phyloP scores from a whole-genome alignment of 139 green algal genomes.

The Pedinophyceae sp. region DNA sequence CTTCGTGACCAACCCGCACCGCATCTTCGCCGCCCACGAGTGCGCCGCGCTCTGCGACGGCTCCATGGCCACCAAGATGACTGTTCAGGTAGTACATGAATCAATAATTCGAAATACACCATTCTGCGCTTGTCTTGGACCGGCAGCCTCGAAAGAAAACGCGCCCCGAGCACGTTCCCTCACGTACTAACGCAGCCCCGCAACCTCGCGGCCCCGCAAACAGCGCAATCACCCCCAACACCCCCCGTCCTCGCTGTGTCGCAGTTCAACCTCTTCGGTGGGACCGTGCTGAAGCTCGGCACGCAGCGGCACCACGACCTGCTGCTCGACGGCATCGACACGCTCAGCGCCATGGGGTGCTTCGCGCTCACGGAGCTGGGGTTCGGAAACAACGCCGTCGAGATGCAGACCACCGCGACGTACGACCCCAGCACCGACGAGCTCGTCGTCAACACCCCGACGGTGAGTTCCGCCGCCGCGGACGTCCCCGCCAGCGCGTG shows the following conservation, averaged over 20 bases:
- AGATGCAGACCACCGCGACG: conserved; percentile 75
- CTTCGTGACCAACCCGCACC: conserved; percentile 51
- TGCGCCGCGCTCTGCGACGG: conserved; percentile 46
- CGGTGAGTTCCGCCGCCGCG: too few relatives aligned
- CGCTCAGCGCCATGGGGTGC: conserved; percentile 52
- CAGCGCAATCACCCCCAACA: too few relatives aligned
- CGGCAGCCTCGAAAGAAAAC: too few relatives aligned
- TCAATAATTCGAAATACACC: too few relatives aligned
- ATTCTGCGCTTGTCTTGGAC: too few relatives aligned
- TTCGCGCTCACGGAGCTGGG: conserved; percentile 86
- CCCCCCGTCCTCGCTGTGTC: too few relatives aligned
- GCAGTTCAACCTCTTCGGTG: conserved; percentile 81
- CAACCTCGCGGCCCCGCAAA: too few relatives aligned
- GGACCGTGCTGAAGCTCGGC: conserved; percentile 69
- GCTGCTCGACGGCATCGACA: conserved; percentile 54
- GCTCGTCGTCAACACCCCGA: conserved; percentile 59
- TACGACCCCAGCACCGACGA: conserved; percentile 33
- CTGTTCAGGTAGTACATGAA: too few relatives aligned
- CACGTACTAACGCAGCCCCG: too few relatives aligned
- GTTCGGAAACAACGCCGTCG: conserved; percentile 85
- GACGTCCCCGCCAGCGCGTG: too few relatives aligned
- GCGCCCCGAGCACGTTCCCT: too few relatives aligned
- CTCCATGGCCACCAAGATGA: conserved; percentile 75
- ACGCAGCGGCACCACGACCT: conserved; percentile 52
- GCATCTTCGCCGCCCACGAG: conserved; percentile 83